Evolutionary conservation across 805 yeast species (phyloP).

Genomic region (Hanseniaspora mollemarum): DNA sequence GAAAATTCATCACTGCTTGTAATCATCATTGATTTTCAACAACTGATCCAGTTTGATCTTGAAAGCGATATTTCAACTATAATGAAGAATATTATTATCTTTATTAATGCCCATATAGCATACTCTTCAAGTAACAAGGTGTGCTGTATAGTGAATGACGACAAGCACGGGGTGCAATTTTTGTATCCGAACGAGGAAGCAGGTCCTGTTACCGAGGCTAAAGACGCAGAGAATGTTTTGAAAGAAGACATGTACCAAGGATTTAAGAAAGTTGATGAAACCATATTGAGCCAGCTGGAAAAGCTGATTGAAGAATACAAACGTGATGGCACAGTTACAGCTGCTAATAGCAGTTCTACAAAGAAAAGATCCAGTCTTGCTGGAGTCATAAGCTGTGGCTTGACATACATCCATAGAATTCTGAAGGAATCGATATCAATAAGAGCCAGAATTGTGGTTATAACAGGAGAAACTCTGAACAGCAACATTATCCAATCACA

Average conservation of each 20-base stretch:
- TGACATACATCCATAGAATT: conserved; percentile 65
- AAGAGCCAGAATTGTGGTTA: conserved; percentile 53
- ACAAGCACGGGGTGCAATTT: conserved; percentile 20
- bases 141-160: conserved; percentile 14
- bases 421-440: conserved; percentile 36
- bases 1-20: conserved; percentile 10
- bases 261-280: conserved; percentile 66
- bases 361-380: conserved; percentile 38
- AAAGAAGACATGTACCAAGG: conserved; percentile 70
- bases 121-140: conserved; percentile 75
- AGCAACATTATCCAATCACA: conserved; percentile 64
- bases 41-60: conserved; percentile 5
- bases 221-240: conserved; percentile 26
- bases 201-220: conserved; percentile 10
- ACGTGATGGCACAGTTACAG: conserved; percentile 24
- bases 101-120: conserved; percentile 78
- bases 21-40: conserved; percentile 7
- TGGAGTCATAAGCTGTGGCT: conserved; percentile 72
- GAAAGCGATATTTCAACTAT: conserved; percentile 1
- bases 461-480: conserved; percentile 35
- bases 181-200: conserved; percentile 5
- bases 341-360: conserved; percentile 18
- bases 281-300: conserved; percentile 50
- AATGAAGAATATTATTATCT: conserved; percentile 37
- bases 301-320: conserved; percentile 30